phyloP scores from a whole-genome alignment of 2,329 filamentous ascomycete genomes.

The Aspergillus pseudonomiae region DNA sequence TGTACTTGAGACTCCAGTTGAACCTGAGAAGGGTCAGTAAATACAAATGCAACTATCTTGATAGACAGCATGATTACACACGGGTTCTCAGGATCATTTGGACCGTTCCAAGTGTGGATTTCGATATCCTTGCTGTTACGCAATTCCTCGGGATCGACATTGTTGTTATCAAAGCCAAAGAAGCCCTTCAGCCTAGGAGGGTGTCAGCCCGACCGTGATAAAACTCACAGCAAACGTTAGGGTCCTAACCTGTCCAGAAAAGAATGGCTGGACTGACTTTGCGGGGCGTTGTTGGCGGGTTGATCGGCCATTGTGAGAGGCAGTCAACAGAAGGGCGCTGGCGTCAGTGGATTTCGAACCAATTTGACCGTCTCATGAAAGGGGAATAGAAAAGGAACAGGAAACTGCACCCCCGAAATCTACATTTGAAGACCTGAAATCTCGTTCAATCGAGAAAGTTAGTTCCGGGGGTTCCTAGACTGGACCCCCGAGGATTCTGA shows the following conservation, averaged over 20 bases:
- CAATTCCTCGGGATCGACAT: slow-evolving; percentile 19
- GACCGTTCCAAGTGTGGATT: slow-evolving; percentile 34
- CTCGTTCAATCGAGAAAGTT: background rate
- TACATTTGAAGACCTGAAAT: background rate
- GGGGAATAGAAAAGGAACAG: background rate
- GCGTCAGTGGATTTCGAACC: background rate
- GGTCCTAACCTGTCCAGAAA: background rate
- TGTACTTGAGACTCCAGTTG: slow-evolving; percentile 46
- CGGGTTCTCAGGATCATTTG: slow-evolving; percentile 36
- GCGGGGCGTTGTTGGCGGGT: background rate
- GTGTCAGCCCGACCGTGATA: background rate
- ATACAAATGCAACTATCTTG: too few species aligned
- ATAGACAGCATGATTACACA: slow-evolving; percentile 10
- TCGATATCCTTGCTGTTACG: slow-evolving; percentile 28
- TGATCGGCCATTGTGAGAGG: slow-evolving; percentile 1
- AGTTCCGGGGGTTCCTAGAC: background rate
- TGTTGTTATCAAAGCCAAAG: background rate
- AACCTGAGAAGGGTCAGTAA: slow-evolving; percentile 30
- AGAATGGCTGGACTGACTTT: background rate
- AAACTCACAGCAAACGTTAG: background rate
- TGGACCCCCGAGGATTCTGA: background rate
- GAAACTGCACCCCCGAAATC: background rate
- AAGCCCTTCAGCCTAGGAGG: background rate
- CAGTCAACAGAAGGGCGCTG: background rate
- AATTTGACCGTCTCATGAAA: background rate